Evolutionary conservation across 116 monocot genomes (phyloP), one percentile per base, ranked within the genome.

Genomic region (Trichopus zeylanicus): DNA sequence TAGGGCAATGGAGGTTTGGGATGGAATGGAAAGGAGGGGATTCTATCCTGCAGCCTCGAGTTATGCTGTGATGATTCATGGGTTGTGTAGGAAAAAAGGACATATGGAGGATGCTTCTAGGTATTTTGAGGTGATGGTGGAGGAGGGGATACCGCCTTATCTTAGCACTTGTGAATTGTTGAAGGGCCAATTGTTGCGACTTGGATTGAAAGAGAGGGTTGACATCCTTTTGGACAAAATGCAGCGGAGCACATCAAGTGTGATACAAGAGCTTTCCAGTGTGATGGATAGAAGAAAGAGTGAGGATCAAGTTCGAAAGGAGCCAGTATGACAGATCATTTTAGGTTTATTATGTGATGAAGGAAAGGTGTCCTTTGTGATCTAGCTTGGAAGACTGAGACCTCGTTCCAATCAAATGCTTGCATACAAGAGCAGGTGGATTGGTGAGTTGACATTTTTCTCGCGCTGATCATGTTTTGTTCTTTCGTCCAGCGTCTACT

Each of bases 11-110:
- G 91, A 97, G 56, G 82, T 97, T 29, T 91, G 87, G 84, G 84
- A 87, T 28, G 81, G 87, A 29, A 97, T 97, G 91, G 76, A 68
- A 18, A 38, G 21, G 33, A 69, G 79, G 51, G 77, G 77, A 9
- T 91, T 84, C 57, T 75, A 81, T 38, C 97, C 91, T 0, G 66
- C 75, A 4, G 84, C 77, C 0, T 55, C 79, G 1, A 77, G 81
- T 13, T 90, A 90, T 68, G 81, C 91, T 1, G 87, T 90, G 48
- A 82, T 97, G 87, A 77, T 97, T 48, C 97, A 97, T 56, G 97
- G 91, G 48, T 48, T 97, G 13, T 87, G 81, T 57, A 81, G 70
- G 69, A 97, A 79, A 69, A 90, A 75, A 66, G 78, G 84, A n/a
- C 70, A 60, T 37, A 70, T 71, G 24, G 82, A 78, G 55, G 77